phyloP scores from a whole-genome alignment of 805 yeast genomes.

The Nakazawaea ishiwadae region DNA sequence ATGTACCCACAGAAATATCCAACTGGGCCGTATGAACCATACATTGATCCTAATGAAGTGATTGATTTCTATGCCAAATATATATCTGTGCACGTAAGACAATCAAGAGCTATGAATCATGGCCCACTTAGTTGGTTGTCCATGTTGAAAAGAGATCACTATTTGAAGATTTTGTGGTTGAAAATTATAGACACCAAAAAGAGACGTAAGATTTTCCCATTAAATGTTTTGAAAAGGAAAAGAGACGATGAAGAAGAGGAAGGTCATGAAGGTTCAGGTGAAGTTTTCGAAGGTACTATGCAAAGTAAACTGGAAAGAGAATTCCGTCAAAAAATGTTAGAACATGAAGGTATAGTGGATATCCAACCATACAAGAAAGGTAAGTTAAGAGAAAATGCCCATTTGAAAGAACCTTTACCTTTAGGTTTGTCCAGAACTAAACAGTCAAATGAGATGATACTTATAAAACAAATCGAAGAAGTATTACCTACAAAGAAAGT shows the following conservation, averaged over 20 bases:
- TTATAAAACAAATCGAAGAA: conserved; percentile 26
- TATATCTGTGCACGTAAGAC: conserved; percentile 36
- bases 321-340: conserved; percentile 27
- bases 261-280: background rate
- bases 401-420: conserved; percentile 16
- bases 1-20: background rate
- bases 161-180: conserved; percentile 30
- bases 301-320: conserved; percentile 19
- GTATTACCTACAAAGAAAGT: conserved; percentile 39
- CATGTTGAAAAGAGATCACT: conserved; percentile 41
- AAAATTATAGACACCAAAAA: conserved; percentile 19
- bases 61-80: conserved; percentile 39
- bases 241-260: conserved; percentile 15
- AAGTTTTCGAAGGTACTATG: background rate
- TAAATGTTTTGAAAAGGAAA: conserved; percentile 15
- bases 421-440: conserved; percentile 12
- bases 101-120: conserved; percentile 37
- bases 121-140: conserved; percentile 53
- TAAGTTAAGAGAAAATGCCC: conserved; percentile 15
- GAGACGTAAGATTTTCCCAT: conserved; percentile 10
- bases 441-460: conserved; percentile 18
- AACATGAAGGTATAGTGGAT: conserved; percentile 34
- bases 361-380: conserved; percentile 25
- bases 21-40: conserved; percentile 6
- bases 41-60: conserved; percentile 26